phyloP scores from a whole-genome alignment of 2,329 filamentous ascomycete genomes.

The Fusarium begoniae region DNA sequence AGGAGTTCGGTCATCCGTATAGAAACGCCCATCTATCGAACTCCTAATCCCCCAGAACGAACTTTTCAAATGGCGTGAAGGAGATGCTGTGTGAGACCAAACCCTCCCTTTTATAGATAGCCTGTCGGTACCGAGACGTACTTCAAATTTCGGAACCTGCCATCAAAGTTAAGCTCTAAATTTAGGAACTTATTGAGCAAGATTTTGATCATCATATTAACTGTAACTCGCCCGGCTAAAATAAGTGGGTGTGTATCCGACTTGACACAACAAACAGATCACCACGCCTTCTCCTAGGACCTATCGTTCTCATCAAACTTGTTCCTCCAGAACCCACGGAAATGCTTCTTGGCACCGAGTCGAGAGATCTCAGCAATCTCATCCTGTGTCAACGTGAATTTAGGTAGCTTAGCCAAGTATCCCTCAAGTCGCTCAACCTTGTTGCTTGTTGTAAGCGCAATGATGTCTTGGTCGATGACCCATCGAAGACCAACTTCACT shows the following conservation, averaged over 20 bases:
- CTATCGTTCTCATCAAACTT: conserved; percentile 63
- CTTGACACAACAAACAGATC: not conserved
- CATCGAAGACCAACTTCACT: conserved; percentile 68
- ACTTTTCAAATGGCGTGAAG: not conserved
- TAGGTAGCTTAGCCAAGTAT: conserved; percentile 60
- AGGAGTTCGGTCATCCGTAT: not conserved
- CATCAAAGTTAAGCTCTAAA: not conserved
- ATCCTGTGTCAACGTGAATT: conserved; percentile 66
- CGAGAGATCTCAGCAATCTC: conserved; percentile 67
- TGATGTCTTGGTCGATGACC: conserved; percentile 67
- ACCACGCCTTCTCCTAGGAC: conserved; percentile 32
- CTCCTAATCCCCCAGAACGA: not conserved
- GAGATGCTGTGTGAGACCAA: not conserved
- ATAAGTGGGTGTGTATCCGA: not conserved
- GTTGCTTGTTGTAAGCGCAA: conserved; percentile 67
- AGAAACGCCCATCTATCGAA: not conserved
- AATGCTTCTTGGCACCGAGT: conserved; percentile 68
- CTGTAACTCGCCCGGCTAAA: not conserved
- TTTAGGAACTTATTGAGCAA: not conserved
- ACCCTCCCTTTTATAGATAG: not conserved
- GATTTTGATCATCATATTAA: not conserved
- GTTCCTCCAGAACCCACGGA: conserved; percentile 65
- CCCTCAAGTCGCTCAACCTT: conserved; percentile 66
- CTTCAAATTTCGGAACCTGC: not conserved
- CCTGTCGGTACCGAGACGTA: not conserved